Evolutionary conservation across 2,329 filamentous ascomycete species (phyloP), one percentile per base, ranked within the genome.

Genomic region (Rutstroemia sp.): DNA sequence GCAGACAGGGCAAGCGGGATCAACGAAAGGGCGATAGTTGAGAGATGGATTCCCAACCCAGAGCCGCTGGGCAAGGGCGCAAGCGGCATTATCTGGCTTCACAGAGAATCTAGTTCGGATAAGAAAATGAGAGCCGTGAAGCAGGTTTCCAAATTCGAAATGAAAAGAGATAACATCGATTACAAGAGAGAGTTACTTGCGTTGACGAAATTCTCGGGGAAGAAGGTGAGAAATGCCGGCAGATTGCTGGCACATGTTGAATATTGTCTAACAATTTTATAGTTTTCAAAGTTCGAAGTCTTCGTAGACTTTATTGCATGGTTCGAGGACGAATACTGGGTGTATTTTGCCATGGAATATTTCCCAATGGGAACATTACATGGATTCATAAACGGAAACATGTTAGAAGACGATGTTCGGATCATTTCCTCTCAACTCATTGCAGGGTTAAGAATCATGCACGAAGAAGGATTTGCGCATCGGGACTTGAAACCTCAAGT

Each of bases 401-500:
- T 25, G 7, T 4, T 25, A 14, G 45, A 48, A 7, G 23, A 48
- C n/a, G 45, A 48, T 25, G 19, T 12, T 30, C 45, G 23, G 16
- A 48, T 14, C 8, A 25, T 48, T 12, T 12, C 16, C 25, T n/a
- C 16, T 30, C 45, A 48, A 7, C 16, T 30, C 9, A 9, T 25
- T 16, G 45, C 5, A 9, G 45, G 45, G 17, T 25, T 48, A 25
- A 5, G 16, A 23, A 25, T 16, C 19, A 48, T 48, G 45, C 45
- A 48, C 14, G 19, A 48, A 30, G 23, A 25, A 5, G 19, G 8
- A 14, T 48, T 48, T n/a, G 19, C 21, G 10, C 45, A 48, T 23
- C 19, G 45, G 10, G 57, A 53, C 7, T 54, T 58, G 46, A 58
- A 57, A 21, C 56, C 58, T 34, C 39, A 49, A n/a, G 56, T 59